A percentile compares a stretch with the other conserved stretches of the same genome.
These are phyloP conservation scores for Phytophthora vignae DNA, from an alignment of 352 stramenopile genomes.

Conservation along the genomic window DNA sequence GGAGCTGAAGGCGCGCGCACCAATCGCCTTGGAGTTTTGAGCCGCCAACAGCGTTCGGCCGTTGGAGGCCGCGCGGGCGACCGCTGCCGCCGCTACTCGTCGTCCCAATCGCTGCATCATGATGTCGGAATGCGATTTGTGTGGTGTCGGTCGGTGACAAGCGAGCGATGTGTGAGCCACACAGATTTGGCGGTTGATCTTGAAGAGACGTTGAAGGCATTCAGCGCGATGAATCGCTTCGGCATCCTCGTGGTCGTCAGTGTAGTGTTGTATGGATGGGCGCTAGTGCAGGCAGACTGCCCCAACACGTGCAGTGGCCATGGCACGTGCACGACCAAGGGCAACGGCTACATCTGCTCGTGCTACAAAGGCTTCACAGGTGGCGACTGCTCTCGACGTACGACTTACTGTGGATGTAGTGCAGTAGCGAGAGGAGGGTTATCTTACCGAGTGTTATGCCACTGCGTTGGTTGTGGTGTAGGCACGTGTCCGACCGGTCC, in stretches of 20 bases:
- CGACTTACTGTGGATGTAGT: not conserved
- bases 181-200: constrained; percentile 13
- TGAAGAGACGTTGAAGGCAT: constrained; percentile 19
- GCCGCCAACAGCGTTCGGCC: constrained; percentile 7
- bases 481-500: constrained; percentile 61
- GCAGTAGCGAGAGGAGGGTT: not conserved
- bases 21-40: not conserved
- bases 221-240: constrained; percentile 14
- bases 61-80: constrained; percentile 3
- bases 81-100: constrained; percentile 18
- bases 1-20: constrained; percentile 34
- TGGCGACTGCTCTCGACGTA: constrained; percentile 91
- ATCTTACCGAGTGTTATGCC: not conserved
- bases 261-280: constrained; percentile 19
- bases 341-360: constrained; percentile 77
- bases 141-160: constrained; percentile 21
- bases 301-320: constrained; percentile 70
- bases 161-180: constrained; percentile 7
- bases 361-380: constrained; percentile 90
- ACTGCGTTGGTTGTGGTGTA: constrained; percentile 12
- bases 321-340: constrained; percentile 62
- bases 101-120: constrained; percentile 35
- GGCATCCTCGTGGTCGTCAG: constrained; percentile 7
- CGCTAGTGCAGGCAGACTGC: constrained; percentile 46
- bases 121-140: constrained; percentile 10